Evolutionary conservation across 1,284 basidiomycete species (phyloP).

Genomic region (Grifola frondosa): DNA sequence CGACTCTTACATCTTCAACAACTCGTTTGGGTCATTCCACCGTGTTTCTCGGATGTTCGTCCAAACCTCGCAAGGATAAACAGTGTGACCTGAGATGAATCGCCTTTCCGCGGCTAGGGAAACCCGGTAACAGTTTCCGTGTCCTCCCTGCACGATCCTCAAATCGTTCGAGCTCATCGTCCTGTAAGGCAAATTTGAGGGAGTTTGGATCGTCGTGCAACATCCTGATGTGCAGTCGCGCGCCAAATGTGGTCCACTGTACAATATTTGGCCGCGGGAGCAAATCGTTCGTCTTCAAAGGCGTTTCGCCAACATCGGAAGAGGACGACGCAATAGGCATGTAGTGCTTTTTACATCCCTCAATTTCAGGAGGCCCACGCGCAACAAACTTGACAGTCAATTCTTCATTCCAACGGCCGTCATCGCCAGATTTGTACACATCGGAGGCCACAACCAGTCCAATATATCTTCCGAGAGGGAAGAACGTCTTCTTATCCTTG

Average conservation of each 20-base stretch:
- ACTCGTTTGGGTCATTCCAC: slow-evolving; percentile 18
- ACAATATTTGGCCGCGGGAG: slow-evolving; percentile 21
- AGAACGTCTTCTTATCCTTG: slow-evolving; percentile 11
- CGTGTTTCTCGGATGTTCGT: slow-evolving; percentile 23
- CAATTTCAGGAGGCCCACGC: slow-evolving; percentile 3
- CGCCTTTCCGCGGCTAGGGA: slow-evolving; percentile 3
- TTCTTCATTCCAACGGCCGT: slow-evolving; percentile 15
- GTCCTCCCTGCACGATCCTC: slow-evolving; percentile 7
- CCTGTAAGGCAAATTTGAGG: slow-evolving; percentile 19
- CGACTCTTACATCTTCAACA: too few species aligned
- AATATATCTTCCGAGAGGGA: slow-evolving; percentile 18
- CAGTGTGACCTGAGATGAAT: too few species aligned
- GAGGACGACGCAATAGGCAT: slow-evolving; percentile 18
- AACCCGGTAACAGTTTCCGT: slow-evolving; percentile 15
- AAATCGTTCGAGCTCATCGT: slow-evolving; percentile 21
- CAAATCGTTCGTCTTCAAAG: slow-evolving; percentile 18
- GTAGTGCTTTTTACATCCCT: slow-evolving; percentile 5
- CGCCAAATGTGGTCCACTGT: slow-evolving; percentile 26
- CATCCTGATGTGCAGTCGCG: slow-evolving; percentile 16
- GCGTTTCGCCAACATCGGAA: neutral
- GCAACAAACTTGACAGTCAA: slow-evolving; percentile 18
- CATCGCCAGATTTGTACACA: slow-evolving; percentile 10
- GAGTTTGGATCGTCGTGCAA: slow-evolving; percentile 19
- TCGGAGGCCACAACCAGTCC: slow-evolving; percentile 23
- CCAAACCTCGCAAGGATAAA: slow-evolving; percentile 27